Base-by-base conservation (phyloP, 257 asterid species). In the Linderniella brevidens region DNA sequence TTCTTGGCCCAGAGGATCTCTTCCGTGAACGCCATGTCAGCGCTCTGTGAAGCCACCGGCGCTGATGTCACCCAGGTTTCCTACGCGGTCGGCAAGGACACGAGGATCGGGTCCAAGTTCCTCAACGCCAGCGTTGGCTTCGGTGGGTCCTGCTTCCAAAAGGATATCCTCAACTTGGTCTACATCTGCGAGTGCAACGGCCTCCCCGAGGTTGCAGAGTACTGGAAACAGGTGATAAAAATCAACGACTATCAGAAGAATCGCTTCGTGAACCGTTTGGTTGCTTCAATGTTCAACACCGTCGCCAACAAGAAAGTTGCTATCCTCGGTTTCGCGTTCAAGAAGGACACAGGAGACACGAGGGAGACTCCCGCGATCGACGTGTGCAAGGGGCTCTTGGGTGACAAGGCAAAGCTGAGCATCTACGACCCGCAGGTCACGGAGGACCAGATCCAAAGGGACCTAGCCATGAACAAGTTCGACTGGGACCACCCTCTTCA, bases 1-100 rank as follows among this genome's bases (percentile, higher is more conserved):
- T 76, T 76, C 69, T 62, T 76, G 63, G 80, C 85, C 46, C 80
- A 76, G 60, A 69, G 80, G 16, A 75, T 75, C 29, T 76, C 85
- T 1, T 72, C 80, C 1, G 85, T 76, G 37, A 52, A 52, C 20
- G 57, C 57, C 48, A 52, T 52, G 47, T 52, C 57, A 7, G 57
- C 57, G 9, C 57, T 52, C 9, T 52, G 57, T n/a, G 57, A 52
- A 37, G 73, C 73, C 6, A 72, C 76, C 0, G 76, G 79, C 8
- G 79, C 80, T 18, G 64, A 73, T 52, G 71, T 73, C 1, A 44
- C 62, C 8, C 52, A 73, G 39, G 80, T 73, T 0, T 44, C 77
- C 2, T 59, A 57, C 5, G 77, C 77, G 0, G 55, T 73, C 4
- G 77, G 74, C 8, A 74, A 55, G 52, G 81, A 74, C 66, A 47